A percentile compares a stretch with the other conserved stretches of the same genome.
These are phyloP conservation scores for Globisporangium alternatum DNA, from an alignment of 352 stramenopile species.

Conservation along the genomic window DNA sequence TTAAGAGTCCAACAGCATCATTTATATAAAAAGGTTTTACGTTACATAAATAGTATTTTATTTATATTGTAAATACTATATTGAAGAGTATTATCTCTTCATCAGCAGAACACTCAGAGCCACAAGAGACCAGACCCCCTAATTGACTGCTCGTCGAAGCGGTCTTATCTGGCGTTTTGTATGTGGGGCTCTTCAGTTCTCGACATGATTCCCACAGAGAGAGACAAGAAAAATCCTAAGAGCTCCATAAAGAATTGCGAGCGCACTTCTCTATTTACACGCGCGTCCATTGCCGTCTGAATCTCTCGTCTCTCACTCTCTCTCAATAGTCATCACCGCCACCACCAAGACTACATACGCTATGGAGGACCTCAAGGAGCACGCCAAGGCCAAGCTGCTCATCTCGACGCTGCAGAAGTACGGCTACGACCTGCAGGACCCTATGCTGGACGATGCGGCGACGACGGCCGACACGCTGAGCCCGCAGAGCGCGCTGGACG, in stretches of 20 bases:
- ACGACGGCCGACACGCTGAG: slow-evolving; percentile 2
- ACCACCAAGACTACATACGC: background rate
- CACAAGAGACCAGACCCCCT: background rate
- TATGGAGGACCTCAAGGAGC: slow-evolving; percentile 35
- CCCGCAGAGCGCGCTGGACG: slow-evolving; percentile 3
- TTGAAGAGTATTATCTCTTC: background rate
- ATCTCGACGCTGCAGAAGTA: slow-evolving; percentile 84
- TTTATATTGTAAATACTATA: background rate
- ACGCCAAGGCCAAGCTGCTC: slow-evolving; percentile 60
- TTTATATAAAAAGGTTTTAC: background rate
- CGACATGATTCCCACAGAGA: background rate
- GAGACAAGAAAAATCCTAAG: background rate
- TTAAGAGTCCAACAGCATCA: background rate
- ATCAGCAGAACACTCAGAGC: background rate
- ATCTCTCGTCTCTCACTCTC: background rate
- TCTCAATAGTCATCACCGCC: background rate
- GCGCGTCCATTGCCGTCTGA: background rate
- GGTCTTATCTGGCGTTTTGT: slow-evolving; percentile 13
- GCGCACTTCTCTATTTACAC: slow-evolving; percentile 9
- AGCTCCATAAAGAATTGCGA: background rate
- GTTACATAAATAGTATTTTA: background rate
- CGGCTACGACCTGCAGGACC: slow-evolving; percentile 65
- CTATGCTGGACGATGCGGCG: slow-evolving; percentile 20
- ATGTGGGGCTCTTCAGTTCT: slow-evolving; percentile 1
- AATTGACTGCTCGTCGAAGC: background rate